Percentiles rank a stretch among this genome's conserved stretches.
phyloP scores from a whole-genome alignment of 2,329 filamentous ascomycete genomes.

The Talaromyces albobiverticillius region DNA sequence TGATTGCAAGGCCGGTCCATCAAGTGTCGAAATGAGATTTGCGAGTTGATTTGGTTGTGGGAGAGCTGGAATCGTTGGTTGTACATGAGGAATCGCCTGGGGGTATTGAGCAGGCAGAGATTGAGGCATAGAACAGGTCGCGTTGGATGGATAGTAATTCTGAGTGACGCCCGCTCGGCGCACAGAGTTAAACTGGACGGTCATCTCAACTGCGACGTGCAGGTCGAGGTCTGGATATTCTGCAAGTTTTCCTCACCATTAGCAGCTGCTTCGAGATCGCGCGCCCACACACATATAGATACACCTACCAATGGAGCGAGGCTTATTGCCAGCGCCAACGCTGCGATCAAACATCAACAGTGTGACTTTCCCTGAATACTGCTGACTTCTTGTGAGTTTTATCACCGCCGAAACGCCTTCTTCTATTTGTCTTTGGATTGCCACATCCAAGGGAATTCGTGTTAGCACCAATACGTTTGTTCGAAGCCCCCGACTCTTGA shows the following conservation, averaged over 20 bases:
- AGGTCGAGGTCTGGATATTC: conserved; percentile 84
- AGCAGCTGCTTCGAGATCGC: conserved; percentile 15
- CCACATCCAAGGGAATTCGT: conserved; percentile 69
- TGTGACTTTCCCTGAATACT: conserved; percentile 70
- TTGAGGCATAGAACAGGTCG: conserved; percentile 32
- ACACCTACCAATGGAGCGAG: conserved; percentile 67
- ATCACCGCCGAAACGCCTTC: conserved; percentile 87
- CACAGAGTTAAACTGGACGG: conserved; percentile 56
- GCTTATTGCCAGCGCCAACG: conserved; percentile 63
- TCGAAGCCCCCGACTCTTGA: conserved; percentile 67
- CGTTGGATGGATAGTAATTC: conserved; percentile 34
- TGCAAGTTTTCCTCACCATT: conserved; percentile 21
- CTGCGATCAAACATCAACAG: conserved; percentile 83
- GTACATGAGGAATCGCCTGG: conserved; percentile 29
- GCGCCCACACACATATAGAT: too few relatives aligned
- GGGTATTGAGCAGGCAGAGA: conserved; percentile 21
- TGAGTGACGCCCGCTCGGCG: conserved; percentile 34
- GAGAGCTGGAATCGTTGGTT: conserved; percentile 31
- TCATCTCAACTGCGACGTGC: conserved; percentile 73
- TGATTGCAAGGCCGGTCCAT: conserved; percentile 67
- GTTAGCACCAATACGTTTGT: conserved; percentile 78
- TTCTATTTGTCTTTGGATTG: conserved; percentile 80
- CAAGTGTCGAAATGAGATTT: conserved; percentile 64
- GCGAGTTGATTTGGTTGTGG: conserved; percentile 54
- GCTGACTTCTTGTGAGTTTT: conserved; percentile 68